Evolutionary conservation across 805 yeast species (phyloP), one percentile per base, ranked within the genome.

Genomic region (Pichia heedii): DNA sequence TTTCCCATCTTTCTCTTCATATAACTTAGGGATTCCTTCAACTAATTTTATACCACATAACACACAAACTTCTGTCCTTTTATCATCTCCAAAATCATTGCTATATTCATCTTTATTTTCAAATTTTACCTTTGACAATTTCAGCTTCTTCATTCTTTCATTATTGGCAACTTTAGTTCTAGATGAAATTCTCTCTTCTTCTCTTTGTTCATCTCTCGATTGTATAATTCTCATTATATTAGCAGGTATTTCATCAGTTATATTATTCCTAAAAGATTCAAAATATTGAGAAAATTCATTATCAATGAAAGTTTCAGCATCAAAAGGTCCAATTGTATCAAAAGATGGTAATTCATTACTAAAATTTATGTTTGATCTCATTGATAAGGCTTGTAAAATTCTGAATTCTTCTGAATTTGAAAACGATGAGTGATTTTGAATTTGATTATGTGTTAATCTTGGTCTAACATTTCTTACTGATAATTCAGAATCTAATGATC

Each of bases 11-110:
- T 22, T 35, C 12, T 33, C 24, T 18, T 22, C 10, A 49, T 72
- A 76, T 16, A 68, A 74, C 1, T 56, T 65, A 0, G 87, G 84
- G 5, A 83, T 74, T 0, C 95, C 95, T 39, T 69, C 74, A 3
- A 93, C 93, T n/a, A 87, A 62, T 3, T 67, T 71, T 0, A 76
- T 72, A 1, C 87, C 89, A 64, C 96, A 87, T 22, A 82, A 61
- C 27, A 74, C 74, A 63, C 96, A 81, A 1, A 70, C 65, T 4
- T 42, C 43, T 5, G 15, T 19, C 5, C 65, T 63, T n/a, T 50
- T 58, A 15, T 60, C 56, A 15, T 59, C 56, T 0, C 65, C 58
- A 24, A 69, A 56, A 3, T 58, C 59, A 33, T 56, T 55, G 1
- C 54, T 48, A 39, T 50, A 58, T 30, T 43, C 34, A 2, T 39